Base-by-base conservation (phyloP, 1,139 yeast species). In the Blastobotrys aristatus region DNA sequence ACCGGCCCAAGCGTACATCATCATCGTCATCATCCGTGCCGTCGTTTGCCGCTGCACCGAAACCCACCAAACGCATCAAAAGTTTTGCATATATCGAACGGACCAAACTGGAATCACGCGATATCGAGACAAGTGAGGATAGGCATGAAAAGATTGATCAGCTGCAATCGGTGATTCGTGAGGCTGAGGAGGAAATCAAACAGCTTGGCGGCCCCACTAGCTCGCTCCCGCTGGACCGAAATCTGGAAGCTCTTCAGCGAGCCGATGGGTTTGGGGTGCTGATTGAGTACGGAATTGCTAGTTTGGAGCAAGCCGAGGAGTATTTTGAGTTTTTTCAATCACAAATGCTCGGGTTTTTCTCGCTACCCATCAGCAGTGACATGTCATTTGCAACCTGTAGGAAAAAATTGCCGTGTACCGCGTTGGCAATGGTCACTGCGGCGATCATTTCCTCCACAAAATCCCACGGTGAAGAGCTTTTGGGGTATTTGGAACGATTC, bases 401-500 rank as follows among this genome's bases (percentile, higher is more conserved):
- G n/a, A 24, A 34, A 10, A 5, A 21, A 18, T 14, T 6, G 14
- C 38, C 38, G 6, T 34, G 38, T 34, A 34, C 34, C 3, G 16
- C 40, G 1, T 13, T 36, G 20, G 40, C 46, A 11, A 29, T 36
- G 36, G 30, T 43, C 11, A 36, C 30, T n/a, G 20, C 41, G 3
- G 46, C 43, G 5, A 40, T 34, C 21, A 36, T 37, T 8, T 11
- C 20, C 7, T 40, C 43, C 8, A 18, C 21, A 14, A 21, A 4
- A 11, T 18, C 21, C 3, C 16, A 30, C 20, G 27, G 32, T 2
- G 36, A 31, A 4, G 26, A 24, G 20, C 14, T 43, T 27, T 16
- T 37, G 5, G 30, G 33, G 51, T 76, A 75, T 59, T 54, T 78
- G 27, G 79, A 76, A 53, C 66, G 72, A 13, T 70, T 70, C 50